phyloP scores from a whole-genome alignment of 1,139 yeast species.

The Meyerozyma elateridarum region DNA sequence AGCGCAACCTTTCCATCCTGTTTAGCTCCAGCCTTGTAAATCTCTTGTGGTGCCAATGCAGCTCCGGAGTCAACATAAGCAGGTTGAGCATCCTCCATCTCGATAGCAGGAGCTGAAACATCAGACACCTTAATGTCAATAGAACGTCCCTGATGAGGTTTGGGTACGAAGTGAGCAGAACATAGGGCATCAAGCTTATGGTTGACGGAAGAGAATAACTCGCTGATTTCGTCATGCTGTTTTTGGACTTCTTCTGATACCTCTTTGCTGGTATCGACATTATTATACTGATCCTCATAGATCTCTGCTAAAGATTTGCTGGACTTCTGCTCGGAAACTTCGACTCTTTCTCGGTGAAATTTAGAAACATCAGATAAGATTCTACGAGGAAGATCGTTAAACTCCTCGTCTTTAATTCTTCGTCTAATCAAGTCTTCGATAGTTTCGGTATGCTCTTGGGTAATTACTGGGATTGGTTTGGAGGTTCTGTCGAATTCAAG shows the following conservation, averaged over 20 bases:
- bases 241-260: constrained; percentile 58
- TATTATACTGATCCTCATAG: constrained; percentile 79
- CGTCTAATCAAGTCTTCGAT: constrained; percentile 84
- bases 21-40: constrained; percentile 56
- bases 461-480: constrained; percentile 78
- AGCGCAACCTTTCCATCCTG: constrained; percentile 58
- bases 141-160: constrained; percentile 70
- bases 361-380: constrained; percentile 58
- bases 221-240: constrained; percentile 75
- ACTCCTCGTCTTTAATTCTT: constrained; percentile 68
- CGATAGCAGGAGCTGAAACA: constrained; percentile 58
- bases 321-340: constrained; percentile 81
- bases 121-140: constrained; percentile 69
- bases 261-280: constrained; percentile 34
- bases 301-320: constrained; percentile 85
- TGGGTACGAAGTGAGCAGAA: constrained; percentile 91
- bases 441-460: constrained; percentile 80
- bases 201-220: constrained; percentile 56
- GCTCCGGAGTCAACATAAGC: constrained; percentile 68
- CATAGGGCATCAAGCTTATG: constrained; percentile 82
- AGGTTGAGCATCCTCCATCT: constrained; percentile 98
- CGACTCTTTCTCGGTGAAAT: constrained; percentile 50
- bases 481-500: constrained; percentile 44
- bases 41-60: constrained; percentile 93
- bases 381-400: constrained; percentile 81